Conservation (phyloP, 129 eudicot genomes). For the Saposhnikovia divaricata region DNA sequence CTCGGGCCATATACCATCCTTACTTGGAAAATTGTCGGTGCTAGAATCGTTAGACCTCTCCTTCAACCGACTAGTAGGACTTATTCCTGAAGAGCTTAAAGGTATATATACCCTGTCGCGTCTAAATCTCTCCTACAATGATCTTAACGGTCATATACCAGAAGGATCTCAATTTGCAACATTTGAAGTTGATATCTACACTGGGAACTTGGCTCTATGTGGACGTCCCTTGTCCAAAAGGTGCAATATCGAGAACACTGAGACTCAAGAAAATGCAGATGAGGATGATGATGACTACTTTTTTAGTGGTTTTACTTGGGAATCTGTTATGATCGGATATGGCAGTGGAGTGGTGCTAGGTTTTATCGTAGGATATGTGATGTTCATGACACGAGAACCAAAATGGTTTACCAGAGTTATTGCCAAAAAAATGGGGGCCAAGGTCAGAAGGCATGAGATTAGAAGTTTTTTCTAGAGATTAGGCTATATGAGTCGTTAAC, state of each 20-base stretch:
- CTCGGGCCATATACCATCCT: too few species aligned
- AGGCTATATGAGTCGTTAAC: too few species aligned
- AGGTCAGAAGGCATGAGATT: neutral
- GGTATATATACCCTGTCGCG: neutral
- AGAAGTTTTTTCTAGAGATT: neutral
- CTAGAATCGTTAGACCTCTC: too few species aligned
- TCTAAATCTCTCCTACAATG: slow-evolving; percentile 2
- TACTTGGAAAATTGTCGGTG: too few species aligned
- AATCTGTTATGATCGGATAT: slow-evolving; percentile 9
- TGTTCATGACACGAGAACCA: neutral
- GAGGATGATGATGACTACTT: neutral
- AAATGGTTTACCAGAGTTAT: neutral
- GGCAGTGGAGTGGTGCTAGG: slow-evolving; percentile 1
- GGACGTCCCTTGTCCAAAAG: neutral
- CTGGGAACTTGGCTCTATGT: neutral
- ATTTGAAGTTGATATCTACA: neutral
- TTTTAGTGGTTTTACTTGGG: slow-evolving; percentile 13
- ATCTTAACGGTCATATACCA: slow-evolving; percentile 1
- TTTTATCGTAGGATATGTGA: too few species aligned
- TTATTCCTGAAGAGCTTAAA: neutral
- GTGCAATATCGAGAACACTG: neutral
- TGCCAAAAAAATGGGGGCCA: neutral
- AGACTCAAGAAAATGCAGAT: neutral
- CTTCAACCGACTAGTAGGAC: too few species aligned
- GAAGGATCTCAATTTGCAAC: neutral